Percentiles rank a stretch among this genome's conserved stretches.
phyloP scores from a whole-genome alignment of 768 basidiomycete genomes.

The Russula emetica region DNA sequence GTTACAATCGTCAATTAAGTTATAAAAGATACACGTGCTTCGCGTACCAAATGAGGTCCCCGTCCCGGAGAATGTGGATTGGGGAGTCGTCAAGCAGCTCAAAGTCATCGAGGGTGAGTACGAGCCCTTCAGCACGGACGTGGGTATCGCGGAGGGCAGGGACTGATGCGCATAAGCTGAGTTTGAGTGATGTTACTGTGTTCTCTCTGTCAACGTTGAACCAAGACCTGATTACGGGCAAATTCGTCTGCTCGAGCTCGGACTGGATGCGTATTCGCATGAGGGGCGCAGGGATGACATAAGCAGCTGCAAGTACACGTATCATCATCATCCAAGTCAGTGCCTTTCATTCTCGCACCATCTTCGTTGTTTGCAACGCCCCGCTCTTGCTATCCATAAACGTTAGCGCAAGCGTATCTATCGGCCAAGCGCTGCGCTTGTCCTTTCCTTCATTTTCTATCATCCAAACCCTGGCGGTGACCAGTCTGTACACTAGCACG shows the following conservation, averaged over 20 bases:
- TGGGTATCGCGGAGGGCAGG: constrained; percentile 19
- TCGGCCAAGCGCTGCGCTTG: neutral
- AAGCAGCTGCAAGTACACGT: constrained; percentile 15
- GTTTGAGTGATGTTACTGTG: constrained; percentile 16
- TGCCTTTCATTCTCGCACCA: neutral
- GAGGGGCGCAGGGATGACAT: constrained; percentile 13
- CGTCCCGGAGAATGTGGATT: constrained; percentile 24
- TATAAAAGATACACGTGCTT: neutral
- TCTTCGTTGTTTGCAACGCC: neutral
- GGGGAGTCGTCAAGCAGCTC: constrained; percentile 23
- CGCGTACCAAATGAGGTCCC: constrained; percentile 25
- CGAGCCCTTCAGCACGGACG: constrained; percentile 11
- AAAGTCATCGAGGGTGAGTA: constrained; percentile 27
- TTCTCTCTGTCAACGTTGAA: constrained; percentile 12
- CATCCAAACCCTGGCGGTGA: neutral
- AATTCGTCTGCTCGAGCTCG: constrained; percentile 10
- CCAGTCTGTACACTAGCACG: neutral
- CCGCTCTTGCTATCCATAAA: neutral
- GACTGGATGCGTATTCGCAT: constrained; percentile 27
- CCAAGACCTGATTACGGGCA: constrained; percentile 27
- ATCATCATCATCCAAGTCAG: neutral
- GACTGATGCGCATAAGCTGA: constrained; percentile 17
- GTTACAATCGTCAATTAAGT: neutral
- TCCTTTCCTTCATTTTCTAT: neutral
- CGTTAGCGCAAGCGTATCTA: neutral